phyloP scores from a whole-genome alignment of 1,284 basidiomycete genomes.

The Crepidotus sp. region DNA sequence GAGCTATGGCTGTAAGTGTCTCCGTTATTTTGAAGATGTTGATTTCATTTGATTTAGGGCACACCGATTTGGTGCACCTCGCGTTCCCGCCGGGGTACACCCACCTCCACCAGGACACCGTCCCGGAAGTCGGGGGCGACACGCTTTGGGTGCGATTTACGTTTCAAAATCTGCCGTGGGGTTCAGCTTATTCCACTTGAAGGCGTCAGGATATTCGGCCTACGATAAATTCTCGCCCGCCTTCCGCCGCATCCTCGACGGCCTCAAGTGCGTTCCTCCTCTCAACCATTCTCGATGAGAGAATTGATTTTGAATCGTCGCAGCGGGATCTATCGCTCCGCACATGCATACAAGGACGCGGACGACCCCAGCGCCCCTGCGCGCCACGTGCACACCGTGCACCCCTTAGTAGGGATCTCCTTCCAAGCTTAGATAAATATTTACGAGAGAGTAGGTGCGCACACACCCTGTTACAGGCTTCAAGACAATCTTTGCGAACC shows the following conservation, averaged over 20 bases:
- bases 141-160: constrained; percentile 44
- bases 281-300: not conserved
- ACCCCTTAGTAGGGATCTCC: constrained; percentile 10
- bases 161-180: no score
- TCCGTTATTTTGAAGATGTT: no score
- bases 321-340: constrained; percentile 17
- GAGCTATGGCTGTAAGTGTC: constrained; percentile 15
- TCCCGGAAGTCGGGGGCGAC: constrained; percentile 35
- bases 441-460: constrained; percentile 30
- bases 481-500: constrained; percentile 60
- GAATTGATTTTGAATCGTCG: not conserved
- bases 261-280: constrained; percentile 27
- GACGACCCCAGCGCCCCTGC: constrained; percentile 13
- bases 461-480: constrained; percentile 59
- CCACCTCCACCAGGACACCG: constrained; percentile 22
- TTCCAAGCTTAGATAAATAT: no score
- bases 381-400: constrained; percentile 16
- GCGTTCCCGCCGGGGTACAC: constrained; percentile 27
- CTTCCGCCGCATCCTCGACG: constrained; percentile 48
- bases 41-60: constrained; percentile 18
- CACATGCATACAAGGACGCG: constrained; percentile 17
- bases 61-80: constrained; percentile 29
- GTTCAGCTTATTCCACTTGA: not conserved
- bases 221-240: constrained; percentile 31
- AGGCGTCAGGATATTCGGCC: constrained; percentile 17